Conservation (phyloP, 1,139 yeast species). For the Torulaspora globosa region DNA sequence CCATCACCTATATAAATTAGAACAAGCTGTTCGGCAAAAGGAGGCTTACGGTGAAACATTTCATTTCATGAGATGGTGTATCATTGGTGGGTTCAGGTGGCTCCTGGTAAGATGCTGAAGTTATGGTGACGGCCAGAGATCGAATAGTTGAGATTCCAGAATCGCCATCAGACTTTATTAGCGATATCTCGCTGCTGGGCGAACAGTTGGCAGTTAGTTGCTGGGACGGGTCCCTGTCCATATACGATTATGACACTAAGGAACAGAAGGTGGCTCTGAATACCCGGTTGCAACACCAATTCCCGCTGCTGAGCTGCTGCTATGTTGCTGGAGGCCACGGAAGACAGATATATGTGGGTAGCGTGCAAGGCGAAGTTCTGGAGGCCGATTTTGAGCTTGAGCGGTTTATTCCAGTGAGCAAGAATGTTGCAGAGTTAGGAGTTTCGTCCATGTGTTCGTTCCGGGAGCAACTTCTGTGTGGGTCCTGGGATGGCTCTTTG, state of each 20-base stretch:
- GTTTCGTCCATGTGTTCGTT: conserved; percentile 19
- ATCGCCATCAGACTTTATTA: conserved; percentile 29
- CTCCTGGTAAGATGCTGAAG: background rate
- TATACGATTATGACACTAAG: conserved; percentile 19
- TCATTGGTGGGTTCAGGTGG: background rate
- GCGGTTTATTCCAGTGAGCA: conserved; percentile 15
- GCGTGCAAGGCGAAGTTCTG: conserved; percentile 32
- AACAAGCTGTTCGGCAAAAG: conserved; percentile 1
- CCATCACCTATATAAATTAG: background rate
- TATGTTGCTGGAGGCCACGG: conserved; percentile 16
- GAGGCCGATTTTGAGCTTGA: conserved; percentile 23
- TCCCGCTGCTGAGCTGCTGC: conserved; percentile 18
- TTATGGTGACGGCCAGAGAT: conserved; percentile 5
- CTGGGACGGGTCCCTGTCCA: conserved; percentile 33
- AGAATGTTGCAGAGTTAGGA: conserved; percentile 18
- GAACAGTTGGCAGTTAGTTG: conserved; percentile 25
- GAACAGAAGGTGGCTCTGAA: conserved; percentile 12
- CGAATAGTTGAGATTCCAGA: conserved; percentile 12
- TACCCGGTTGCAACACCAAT: conserved; percentile 16
- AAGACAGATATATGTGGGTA: conserved; percentile 26
- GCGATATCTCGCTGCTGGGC: conserved; percentile 23
- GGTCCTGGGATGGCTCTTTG: conserved; percentile 36
- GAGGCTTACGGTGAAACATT: conserved; percentile 1
- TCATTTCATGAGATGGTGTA: background rate
- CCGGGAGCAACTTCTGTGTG: conserved; percentile 21